Percentiles rank a stretch among this genome's conserved stretches.
Conservation (phyloP, 192 early-diverging fungal genomes). For the Mortierella antarctica region DNA sequence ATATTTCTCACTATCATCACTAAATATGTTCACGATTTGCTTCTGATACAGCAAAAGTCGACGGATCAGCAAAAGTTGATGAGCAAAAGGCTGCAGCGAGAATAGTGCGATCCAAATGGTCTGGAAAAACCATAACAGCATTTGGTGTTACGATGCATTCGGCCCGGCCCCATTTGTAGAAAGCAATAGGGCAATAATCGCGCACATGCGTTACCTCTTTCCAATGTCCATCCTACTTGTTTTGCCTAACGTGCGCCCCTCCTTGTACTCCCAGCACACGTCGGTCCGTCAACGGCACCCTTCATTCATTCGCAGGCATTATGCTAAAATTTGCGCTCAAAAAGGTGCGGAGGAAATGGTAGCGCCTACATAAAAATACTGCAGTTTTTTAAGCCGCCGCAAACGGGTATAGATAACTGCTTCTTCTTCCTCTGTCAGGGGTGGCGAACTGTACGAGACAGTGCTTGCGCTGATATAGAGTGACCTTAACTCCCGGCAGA, state of each 20-base stretch:
- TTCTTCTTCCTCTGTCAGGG: constrained; percentile 11
- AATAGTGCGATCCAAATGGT: background rate
- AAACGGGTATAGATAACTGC: background rate
- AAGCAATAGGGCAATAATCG: background rate
- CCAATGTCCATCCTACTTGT: no score
- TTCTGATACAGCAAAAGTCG: no score
- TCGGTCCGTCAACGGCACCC: background rate
- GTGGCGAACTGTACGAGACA: constrained; percentile 1
- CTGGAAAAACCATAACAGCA: background rate
- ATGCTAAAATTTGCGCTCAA: no score
- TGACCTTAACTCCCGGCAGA: background rate
- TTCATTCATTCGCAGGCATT: no score
- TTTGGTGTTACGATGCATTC: background rate
- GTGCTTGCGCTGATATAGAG: constrained; percentile 11
- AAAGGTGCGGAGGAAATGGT: constrained; percentile 10
- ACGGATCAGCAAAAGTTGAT: no score
- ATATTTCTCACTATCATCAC: no score
- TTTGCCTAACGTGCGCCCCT: no score
- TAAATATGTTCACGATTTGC: no score
- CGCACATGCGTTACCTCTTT: background rate
- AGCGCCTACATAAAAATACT: constrained; percentile 10
- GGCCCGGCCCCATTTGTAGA: background rate
- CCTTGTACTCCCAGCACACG: background rate
- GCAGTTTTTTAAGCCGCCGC: constrained; percentile 2
- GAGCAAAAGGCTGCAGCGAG: background rate